phyloP scores from a whole-genome alignment of 495 filamentous ascomycete species.

The Aspergillus ellipticus region DNA sequence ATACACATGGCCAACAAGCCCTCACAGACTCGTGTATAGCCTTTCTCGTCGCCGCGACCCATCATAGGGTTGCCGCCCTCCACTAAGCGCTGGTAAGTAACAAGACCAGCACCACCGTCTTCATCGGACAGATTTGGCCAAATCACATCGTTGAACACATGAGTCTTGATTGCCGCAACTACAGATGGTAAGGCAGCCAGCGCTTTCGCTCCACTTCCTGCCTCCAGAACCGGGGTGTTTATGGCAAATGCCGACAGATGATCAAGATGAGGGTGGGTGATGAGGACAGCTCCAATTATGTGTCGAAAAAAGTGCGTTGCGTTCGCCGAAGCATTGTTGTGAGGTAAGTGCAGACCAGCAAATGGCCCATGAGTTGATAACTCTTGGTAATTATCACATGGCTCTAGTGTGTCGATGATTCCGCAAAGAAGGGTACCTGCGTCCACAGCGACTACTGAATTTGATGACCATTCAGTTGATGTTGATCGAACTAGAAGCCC shows the following conservation, averaged over 20 bases:
- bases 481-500: constrained; percentile 83
- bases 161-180: constrained; percentile 80
- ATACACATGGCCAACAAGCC: constrained; percentile 75
- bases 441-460: constrained; percentile 84
- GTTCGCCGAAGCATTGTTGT: constrained; percentile 63
- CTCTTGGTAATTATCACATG: constrained; percentile 33
- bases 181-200: constrained; percentile 81
- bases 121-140: constrained; percentile 98
- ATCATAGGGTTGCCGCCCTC: constrained; percentile 83
- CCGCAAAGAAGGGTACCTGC: constrained; percentile 85
- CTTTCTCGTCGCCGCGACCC: constrained; percentile 67
- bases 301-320: constrained; percentile 72
- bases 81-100: constrained; percentile 83
- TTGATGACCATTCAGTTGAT: constrained; percentile 69
- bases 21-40: constrained; percentile 81
- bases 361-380: constrained; percentile 61
- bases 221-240: constrained; percentile 79
- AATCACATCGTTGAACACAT: constrained; percentile 96
- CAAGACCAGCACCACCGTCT: constrained; percentile 85
- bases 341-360: constrained; percentile 63
- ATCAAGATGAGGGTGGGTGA: constrained; percentile 93
- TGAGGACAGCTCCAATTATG: constrained; percentile 79
- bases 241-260: constrained; percentile 89
- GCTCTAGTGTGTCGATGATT: constrained; percentile 68
- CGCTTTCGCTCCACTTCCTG: constrained; percentile 70